Evolutionary conservation across 306 rosid genomes (phyloP), one percentile per base, ranked within the genome.

Genomic region (Prunus kanzakura): DNA sequence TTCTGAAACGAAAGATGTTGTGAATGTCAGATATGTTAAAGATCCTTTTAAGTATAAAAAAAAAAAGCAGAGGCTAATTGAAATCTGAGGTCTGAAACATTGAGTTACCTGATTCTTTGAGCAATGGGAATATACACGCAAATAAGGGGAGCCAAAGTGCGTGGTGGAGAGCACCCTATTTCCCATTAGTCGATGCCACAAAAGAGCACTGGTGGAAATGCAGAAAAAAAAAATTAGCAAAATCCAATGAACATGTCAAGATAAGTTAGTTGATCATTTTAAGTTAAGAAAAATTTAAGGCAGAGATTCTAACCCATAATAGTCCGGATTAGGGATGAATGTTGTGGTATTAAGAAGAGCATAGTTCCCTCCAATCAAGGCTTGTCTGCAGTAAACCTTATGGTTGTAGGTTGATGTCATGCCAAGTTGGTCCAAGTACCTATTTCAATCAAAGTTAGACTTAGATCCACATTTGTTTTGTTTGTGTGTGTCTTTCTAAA

Each of bases 361-460:
- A 75, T 91, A 89, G 64, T 89, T 89, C 56, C 97, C 97, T 58
- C 97, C 97, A 25, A 88, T 77, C 46, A 89, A 79, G 20, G 90
- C 55, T 49, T 91, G 92, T 80, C 94, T 82, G 51, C 94, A 89
- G 63, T 83, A 89, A 78, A 82, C 97, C 55, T 77, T 77, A 55
- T 89, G 94, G 66, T 82, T 71, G 67, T 76, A 87, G 12, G 85
- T 65, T 16, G 93, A 78, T 45, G 96, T 49, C 91, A 87, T 88
- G 63, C 91, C 96, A 11, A 91, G 68, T 50, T 91, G 90, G 71
- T 91, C 96, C 83, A 91, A 74, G 51, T 87, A 91, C 96, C 91
- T 88, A 73, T 41, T 67, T 76, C 64, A 69, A 23, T 22, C 18
- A 4, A 20, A 27, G 20, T 64, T 14, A 50, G 9, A 38, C 23